Conservation (phyloP, 192 early-diverging fungal species). For the Podila epicladia region DNA sequence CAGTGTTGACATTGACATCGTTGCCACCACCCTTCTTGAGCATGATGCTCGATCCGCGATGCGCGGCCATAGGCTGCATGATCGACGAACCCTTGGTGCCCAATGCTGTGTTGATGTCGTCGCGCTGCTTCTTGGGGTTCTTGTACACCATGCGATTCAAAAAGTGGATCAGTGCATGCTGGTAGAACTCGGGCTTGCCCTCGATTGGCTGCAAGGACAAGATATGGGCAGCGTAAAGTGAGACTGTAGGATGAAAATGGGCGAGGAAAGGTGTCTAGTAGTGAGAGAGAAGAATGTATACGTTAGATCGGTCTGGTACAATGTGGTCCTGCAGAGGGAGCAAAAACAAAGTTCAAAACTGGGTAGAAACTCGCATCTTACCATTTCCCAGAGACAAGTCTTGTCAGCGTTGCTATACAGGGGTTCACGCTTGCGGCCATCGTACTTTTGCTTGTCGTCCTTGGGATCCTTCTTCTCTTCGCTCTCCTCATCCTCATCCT, state of each 20-base stretch:
- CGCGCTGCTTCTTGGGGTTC: constrained; percentile 82
- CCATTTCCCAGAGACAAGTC: constrained; percentile 93
- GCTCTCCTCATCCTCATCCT: constrained; percentile 58
- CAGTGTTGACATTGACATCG: constrained; percentile 74
- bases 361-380: constrained; percentile 33
- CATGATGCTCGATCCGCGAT: constrained; percentile 64
- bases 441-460: constrained; percentile 61
- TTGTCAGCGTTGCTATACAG: constrained; percentile 81
- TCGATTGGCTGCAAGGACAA: constrained; percentile 75
- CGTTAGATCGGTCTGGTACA: no score
- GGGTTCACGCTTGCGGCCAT: constrained; percentile 89
- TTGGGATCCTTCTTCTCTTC: constrained; percentile 19
- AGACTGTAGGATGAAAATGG: constrained; percentile 94
- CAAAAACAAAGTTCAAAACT: background rate
- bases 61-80: constrained; percentile 71
- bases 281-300: background rate
- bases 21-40: constrained; percentile 72
- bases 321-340: background rate
- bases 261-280: constrained; percentile 67
- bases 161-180: constrained; percentile 92
- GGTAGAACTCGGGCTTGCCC: constrained; percentile 81
- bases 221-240: constrained; percentile 81
- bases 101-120: constrained; percentile 59
- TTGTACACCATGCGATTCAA: constrained; percentile 96
- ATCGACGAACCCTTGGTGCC: constrained; percentile 65